These are phyloP conservation scores for Phytophthora foliorum DNA, from an alignment of 352 stramenopile genomes.

Conservation along the genomic window DNA sequence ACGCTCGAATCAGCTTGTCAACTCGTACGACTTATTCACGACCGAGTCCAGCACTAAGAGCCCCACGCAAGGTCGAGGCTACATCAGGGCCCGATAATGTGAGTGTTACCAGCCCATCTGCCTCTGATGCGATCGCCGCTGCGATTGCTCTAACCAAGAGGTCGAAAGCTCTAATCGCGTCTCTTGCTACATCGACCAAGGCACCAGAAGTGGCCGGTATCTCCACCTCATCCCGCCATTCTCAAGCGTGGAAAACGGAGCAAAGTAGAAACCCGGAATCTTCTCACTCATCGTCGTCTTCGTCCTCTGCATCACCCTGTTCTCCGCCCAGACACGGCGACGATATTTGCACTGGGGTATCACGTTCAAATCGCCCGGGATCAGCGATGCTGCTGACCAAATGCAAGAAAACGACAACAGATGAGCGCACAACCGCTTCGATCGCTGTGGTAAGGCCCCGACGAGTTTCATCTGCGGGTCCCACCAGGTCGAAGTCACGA, in stretches of 20 bases:
- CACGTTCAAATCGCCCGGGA: constrained; percentile 24
- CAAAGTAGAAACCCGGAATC: constrained; percentile 22
- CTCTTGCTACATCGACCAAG: constrained; percentile 28
- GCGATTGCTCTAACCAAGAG: constrained; percentile 46
- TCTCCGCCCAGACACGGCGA: constrained; percentile 19
- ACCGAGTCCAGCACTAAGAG: neutral
- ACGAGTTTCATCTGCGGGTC: constrained; percentile 31
- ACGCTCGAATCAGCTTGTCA: constrained; percentile 31
- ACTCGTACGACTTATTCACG: neutral
- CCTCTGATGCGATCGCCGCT: constrained; percentile 39
- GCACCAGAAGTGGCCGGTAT: neutral
- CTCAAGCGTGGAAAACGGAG: constrained; percentile 30
- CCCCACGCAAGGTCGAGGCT: neutral
- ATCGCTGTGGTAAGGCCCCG: constrained; percentile 16
- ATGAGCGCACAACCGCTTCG: neutral
- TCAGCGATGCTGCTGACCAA: constrained; percentile 35
- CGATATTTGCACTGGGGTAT: constrained; percentile 13
- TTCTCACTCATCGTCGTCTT: constrained; percentile 36
- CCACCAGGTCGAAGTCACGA: constrained; percentile 20
- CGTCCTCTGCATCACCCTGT: constrained; percentile 23
- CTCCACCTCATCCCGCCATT: constrained; percentile 6
- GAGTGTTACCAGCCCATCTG: neutral
- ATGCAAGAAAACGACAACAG: constrained; percentile 14
- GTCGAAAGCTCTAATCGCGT: constrained; percentile 54
- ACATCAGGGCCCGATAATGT: neutral